phyloP scores from a whole-genome alignment of 805 yeast species.

The Candida alai region DNA sequence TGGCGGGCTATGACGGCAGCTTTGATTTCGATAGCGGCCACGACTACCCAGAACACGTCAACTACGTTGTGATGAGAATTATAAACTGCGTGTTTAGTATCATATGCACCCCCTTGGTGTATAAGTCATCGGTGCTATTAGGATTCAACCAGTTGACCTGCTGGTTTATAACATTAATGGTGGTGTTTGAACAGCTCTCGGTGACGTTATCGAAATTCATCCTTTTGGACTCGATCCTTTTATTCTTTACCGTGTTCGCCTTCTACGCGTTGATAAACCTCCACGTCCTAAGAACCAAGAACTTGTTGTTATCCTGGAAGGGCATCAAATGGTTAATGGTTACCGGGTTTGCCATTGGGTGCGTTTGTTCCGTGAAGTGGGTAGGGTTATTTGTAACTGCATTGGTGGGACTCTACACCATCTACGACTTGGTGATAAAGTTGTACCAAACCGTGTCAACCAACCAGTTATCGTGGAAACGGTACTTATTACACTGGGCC shows the following conservation, averaged over 20 bases:
- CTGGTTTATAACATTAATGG: conserved; percentile 80
- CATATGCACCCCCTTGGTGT: conserved; percentile 81
- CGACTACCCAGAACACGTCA: conserved; percentile 69
- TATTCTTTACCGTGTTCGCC: conserved; percentile 70
- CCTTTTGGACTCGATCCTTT: conserved; percentile 83
- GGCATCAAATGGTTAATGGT: conserved; percentile 56
- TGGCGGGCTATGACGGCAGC: conserved; percentile 83
- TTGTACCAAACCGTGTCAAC: conserved; percentile 30
- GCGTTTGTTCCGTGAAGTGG: conserved; percentile 84
- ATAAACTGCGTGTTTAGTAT: conserved; percentile 85
- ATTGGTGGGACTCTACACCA: conserved; percentile 55
- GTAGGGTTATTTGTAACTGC: conserved; percentile 71
- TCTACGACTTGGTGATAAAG: conserved; percentile 49
- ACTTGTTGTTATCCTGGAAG: conserved; percentile 31
- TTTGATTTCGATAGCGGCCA: conserved; percentile 87
- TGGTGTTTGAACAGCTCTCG: conserved; percentile 75
- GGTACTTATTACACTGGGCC: conserved; percentile 64
- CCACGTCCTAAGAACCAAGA: conserved; percentile 41
- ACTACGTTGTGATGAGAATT: conserved; percentile 81
- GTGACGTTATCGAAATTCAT: conserved; percentile 86
- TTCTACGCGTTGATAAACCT: conserved; percentile 40
- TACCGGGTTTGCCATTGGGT: conserved; percentile 70
- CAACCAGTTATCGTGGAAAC: conserved; percentile 10
- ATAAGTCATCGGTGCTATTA: conserved; percentile 71
- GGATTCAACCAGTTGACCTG: conserved; percentile 69